phyloP scores from a whole-genome alignment of 2,329 filamentous ascomycete genomes.

The Colletotrichum liaoningense region DNA sequence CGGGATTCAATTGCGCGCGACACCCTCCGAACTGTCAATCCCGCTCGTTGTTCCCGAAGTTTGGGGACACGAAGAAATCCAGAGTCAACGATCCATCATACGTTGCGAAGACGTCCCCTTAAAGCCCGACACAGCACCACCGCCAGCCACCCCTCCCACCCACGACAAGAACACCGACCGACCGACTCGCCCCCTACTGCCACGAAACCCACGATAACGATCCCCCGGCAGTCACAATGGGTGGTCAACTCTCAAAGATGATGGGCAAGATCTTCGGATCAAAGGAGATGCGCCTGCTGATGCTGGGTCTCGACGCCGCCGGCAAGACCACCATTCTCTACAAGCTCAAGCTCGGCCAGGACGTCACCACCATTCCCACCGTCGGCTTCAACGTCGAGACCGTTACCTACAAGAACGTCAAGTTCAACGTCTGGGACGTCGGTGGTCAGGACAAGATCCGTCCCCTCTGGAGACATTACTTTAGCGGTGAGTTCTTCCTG shows the following conservation, averaged over 20 bases:
- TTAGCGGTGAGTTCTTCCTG: constrained; percentile 71
- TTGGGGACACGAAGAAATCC: background rate
- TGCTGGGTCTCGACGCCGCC: constrained; percentile 97
- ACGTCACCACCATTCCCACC: constrained; percentile 97
- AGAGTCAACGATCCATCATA: constrained; percentile 12
- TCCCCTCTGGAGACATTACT: constrained; percentile 96
- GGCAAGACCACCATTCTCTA: constrained; percentile 99
- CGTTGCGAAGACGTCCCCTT: constrained; percentile 25
- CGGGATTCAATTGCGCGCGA: constrained; percentile 9
- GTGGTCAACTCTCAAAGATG: constrained; percentile 92
- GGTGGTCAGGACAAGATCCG: constrained; percentile 99
- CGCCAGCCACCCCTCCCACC: background rate
- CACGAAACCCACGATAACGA: constrained; percentile 6
- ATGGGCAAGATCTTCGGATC: constrained; percentile 99
- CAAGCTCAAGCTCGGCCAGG: constrained; percentile 98
- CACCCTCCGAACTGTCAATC: background rate
- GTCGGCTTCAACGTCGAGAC: constrained; percentile 99
- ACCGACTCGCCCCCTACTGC: constrained; percentile 13
- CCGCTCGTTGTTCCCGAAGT: background rate
- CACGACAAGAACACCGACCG: background rate
- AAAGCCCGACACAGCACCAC: constrained; percentile 1
- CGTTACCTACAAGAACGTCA: constrained; percentile 98
- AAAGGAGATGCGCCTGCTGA: constrained; percentile 98
- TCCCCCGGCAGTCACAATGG: constrained; percentile 71
- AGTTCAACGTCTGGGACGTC: constrained; percentile 99